Conservation (phyloP, 2,329 filamentous ascomycete genomes). For the Verticillium zaregamsianum region DNA sequence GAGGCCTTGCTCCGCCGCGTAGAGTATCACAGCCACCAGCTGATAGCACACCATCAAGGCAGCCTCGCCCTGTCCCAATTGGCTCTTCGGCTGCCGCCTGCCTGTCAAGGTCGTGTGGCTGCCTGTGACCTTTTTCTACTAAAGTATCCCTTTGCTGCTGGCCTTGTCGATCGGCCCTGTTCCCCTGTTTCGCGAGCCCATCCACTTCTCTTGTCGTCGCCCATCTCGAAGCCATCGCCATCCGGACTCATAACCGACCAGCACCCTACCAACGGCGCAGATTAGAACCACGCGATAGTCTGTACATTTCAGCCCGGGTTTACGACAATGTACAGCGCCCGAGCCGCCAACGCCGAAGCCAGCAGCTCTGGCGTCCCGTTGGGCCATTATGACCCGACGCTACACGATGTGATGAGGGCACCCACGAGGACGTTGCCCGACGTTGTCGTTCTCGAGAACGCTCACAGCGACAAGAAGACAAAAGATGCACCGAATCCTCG, state of each 20-base stretch:
- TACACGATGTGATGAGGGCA: conserved; percentile 35
- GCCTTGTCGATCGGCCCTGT: conserved; percentile 17
- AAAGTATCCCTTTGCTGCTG: neutral
- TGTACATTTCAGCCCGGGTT: neutral
- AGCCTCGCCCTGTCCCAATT: conserved; percentile 8
- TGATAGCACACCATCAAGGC: conserved; percentile 10
- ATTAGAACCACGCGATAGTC: neutral
- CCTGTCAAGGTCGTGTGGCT: conserved; percentile 9
- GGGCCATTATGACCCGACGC: conserved; percentile 16
- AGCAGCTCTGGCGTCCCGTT: neutral
- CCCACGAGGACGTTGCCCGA: conserved; percentile 30
- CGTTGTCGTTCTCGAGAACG: conserved; percentile 32
- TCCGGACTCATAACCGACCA: neutral
- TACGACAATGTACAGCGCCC: neutral
- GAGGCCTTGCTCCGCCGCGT: neutral
- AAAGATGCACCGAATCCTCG: conserved; percentile 32
- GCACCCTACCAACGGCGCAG: neutral
- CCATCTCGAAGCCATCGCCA: neutral
- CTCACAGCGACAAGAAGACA: conserved; percentile 23
- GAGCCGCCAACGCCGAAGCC: neutral
- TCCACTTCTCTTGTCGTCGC: neutral
- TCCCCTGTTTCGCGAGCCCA: neutral
- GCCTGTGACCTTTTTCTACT: conserved; percentile 8
- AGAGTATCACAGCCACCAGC: neutral
- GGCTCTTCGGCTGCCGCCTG: neutral